Evolutionary conservation across 2,329 filamentous ascomycete genomes (phyloP), one percentile per base, ranked within the genome.

Genomic region (Lecanicillium sp.): DNA sequence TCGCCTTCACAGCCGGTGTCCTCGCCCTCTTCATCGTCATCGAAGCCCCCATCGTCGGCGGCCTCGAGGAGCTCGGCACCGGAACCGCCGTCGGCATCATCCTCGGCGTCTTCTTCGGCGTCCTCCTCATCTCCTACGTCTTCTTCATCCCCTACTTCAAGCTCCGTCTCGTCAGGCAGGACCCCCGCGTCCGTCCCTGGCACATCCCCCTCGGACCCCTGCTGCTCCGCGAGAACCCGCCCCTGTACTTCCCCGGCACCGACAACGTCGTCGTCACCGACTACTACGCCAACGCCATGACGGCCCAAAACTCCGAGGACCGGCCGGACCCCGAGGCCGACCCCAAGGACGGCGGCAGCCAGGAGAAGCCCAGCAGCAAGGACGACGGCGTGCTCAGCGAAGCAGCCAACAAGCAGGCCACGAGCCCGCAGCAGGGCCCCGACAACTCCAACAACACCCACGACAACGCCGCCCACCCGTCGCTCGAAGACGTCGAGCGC

Each of bases 161-260:
- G 37, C 54, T 57, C 14, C 48, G 55, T 14, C 48, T 61, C 13
- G 40, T 60, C 43, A 49, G 49, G 36, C 33, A 57, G 31, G 57
- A 60, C 38, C 25, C 51, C 12, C 54, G 57, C 14, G 41, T 60
- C 40, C 49, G 51, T 13, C 45, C 51, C 30, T 57, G 50, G 33
- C 57, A 61, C 34, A 47, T 59, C 25, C 43, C 53, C n/a, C 49
- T 65, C 5, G 66, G 66, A 1, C 67, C n/a, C 15, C 45, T 60
- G 3, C 51, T 65, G 15, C 54, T 38, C 38, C 46, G 15, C 38
- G 45, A 54, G 14, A 44, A 54, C 38, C 45, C 45, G 7, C 38
- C 37, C 20, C 33, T 56, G 29, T 51, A 51, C 46, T 43, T 41
- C 30, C 50, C 51, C 25, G 50, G 47, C 32, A 44, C 50, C 27